These are phyloP conservation scores for Termitomyces eurrhizus DNA, from an alignment of 768 basidiomycete species.

Conservation along the genomic window DNA sequence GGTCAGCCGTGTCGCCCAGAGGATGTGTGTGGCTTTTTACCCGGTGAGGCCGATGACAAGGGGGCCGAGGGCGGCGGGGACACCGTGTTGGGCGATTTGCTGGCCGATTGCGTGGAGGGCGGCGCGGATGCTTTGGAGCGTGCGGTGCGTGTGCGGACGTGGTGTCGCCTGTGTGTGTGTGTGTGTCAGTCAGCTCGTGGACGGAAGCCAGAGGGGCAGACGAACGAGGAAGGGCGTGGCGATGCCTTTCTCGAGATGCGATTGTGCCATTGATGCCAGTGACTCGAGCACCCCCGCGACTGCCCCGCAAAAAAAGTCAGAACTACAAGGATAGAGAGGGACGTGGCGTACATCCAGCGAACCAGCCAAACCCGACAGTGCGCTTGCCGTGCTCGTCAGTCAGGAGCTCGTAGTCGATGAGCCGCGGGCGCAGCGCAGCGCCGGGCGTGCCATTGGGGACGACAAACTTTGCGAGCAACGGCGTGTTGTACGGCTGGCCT, in stretches of 20 bases:
- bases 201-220: background rate
- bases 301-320: too few relatives aligned
- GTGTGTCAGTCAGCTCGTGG: background rate
- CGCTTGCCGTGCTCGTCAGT: slow-evolving; percentile 61
- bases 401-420: slow-evolving; percentile 87
- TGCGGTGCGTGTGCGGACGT: background rate
- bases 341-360: slow-evolving; percentile 68
- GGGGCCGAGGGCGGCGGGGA: background rate
- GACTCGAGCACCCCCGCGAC: background rate
- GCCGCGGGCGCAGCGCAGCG: slow-evolving; percentile 27
- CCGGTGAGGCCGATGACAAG: background rate
- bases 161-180: background rate
- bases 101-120: background rate
- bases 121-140: background rate
- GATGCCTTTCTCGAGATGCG: background rate
- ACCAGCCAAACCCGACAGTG: slow-evolving; percentile 89
- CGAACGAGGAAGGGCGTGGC: background rate
- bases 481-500: slow-evolving; percentile 83
- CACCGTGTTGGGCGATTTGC: background rate
- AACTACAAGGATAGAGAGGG: background rate
- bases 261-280: background rate
- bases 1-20: background rate
- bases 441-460: slow-evolving; percentile 9
- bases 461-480: slow-evolving; percentile 66
- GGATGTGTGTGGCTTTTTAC: background rate